Base-by-base conservation (phyloP, 768 basidiomycete species). In the Austroboletus festivus region DNA sequence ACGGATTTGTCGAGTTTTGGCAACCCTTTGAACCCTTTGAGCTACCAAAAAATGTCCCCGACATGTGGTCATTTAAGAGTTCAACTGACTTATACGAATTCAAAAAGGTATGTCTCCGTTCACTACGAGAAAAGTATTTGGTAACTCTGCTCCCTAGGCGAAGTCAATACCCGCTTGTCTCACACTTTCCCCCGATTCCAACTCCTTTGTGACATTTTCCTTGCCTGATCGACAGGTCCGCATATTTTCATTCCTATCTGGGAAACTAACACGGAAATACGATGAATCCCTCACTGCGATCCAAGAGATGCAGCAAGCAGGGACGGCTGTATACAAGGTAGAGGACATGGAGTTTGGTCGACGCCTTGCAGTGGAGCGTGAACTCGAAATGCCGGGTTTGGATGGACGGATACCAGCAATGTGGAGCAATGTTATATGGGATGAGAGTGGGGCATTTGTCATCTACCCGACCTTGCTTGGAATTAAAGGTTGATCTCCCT, bases 291-390 rank as follows among this genome's bases (percentile, higher is more conserved):
- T 98, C 6, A 72, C 80, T 23, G 94, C 96, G 0, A 89, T 94
- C 33, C 91, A 95, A 64, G 94, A 97, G 67, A 97, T 99, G 93
- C 96, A 99, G 65, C 96, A 98, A 66, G 94, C 93, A 2, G 95
- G 93, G 1, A 96, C 96, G 4, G 87, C 90, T 0, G 80, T 91
- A 18, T 90, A 87, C 69, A 86, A 82, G 58, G 83, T 98, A 16
- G 96, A 99, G 46, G 93, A 97, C 69, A 99, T 99, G 96, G 96
- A 99, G 67, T 97, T 99, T 61, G 93, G 95, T n/a, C 76, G 95
- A 48, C 79, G 95, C n/a, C 73, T 98, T 53, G 95, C 95, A 4
- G 75, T 85, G 24, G 96, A 99, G 67, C 77, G 89, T 52, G 96
- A 98, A 61, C 69, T 99, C 37, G 93, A 97, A 70, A 71, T 86